phyloP scores from a whole-genome alignment of 371 early-diverging fungal species.

The Mucor saturninus region DNA sequence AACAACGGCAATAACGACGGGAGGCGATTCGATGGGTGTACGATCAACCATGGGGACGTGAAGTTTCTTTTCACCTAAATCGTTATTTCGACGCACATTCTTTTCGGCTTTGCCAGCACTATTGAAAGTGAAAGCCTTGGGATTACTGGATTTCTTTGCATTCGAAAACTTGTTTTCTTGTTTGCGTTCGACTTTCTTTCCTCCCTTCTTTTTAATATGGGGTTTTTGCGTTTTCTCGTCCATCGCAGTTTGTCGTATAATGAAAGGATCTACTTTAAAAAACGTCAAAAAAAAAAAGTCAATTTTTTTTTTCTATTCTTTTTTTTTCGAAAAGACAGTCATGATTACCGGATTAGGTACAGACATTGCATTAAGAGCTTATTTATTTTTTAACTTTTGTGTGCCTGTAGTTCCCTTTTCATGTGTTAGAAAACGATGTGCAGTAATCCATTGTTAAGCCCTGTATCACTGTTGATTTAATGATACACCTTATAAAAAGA shows the following conservation, averaged over 20 bases:
- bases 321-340: background rate
- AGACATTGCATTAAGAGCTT: too few relatives aligned
- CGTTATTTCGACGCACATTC: conserved; percentile 82
- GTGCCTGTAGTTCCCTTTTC: too few relatives aligned
- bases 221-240: conserved; percentile 77
- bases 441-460: too few relatives aligned
- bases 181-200: conserved; percentile 86
- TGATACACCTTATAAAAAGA: too few relatives aligned
- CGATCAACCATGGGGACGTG: conserved; percentile 97
- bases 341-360: background rate
- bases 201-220: conserved; percentile 83
- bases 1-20: conserved; percentile 93
- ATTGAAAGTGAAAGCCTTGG: conserved; percentile 88
- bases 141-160: conserved; percentile 86
- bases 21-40: conserved; percentile 90
- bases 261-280: background rate
- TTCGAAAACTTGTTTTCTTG: conserved; percentile 63
- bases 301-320: background rate
- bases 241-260: conserved; percentile 26
- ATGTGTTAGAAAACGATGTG: too few relatives aligned
- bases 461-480: too few relatives aligned
- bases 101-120: conserved; percentile 81
- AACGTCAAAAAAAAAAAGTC: background rate
- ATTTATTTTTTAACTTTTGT: too few relatives aligned
- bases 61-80: conserved; percentile 87